Percentiles rank a stretch among this genome's conserved stretches.
These are phyloP conservation scores for Purshia tridentata DNA, from an alignment of 306 rosid species.

Conservation along the genomic window DNA sequence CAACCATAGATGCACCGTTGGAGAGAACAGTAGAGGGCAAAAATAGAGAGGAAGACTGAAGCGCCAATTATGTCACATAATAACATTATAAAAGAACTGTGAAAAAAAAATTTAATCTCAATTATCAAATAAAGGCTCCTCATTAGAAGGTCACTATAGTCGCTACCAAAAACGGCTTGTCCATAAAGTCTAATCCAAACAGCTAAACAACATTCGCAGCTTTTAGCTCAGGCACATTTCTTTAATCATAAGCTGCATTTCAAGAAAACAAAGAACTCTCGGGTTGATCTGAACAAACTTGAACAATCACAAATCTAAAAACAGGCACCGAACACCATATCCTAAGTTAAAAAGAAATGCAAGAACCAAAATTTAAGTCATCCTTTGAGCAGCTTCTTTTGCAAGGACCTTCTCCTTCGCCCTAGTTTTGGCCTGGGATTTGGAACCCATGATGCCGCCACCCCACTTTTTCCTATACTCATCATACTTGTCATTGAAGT, in stretches of 20 bases:
- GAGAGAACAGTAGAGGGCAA: too few relatives aligned
- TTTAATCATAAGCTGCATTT: neutral
- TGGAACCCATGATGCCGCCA: slow-evolving; percentile 88
- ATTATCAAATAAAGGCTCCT: neutral
- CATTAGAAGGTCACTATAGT: neutral
- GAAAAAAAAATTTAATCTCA: neutral
- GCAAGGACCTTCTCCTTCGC: slow-evolving; percentile 73
- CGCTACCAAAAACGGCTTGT: neutral
- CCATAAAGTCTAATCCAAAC: slow-evolving; percentile 1
- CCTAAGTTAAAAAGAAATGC: neutral
- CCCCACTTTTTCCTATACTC: slow-evolving; percentile 85
- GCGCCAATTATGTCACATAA: neutral
- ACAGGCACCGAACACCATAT: neutral
- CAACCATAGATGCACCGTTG: too few relatives aligned
- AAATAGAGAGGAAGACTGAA: too few relatives aligned
- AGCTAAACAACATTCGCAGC: slow-evolving; percentile 2
- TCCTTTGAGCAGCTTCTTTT: slow-evolving; percentile 80
- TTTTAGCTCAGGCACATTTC: neutral
- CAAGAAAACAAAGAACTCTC: slow-evolving; percentile 16
- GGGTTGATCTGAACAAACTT: neutral
- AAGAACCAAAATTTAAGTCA: slow-evolving; percentile 33
- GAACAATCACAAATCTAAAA: neutral
- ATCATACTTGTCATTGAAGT: slow-evolving; percentile 82
- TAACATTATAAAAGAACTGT: too few relatives aligned
- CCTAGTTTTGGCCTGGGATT: slow-evolving; percentile 76